Evolutionary conservation across 139 green algal genomes (phyloP), one percentile per base, ranked within the genome.

Genomic region (Chlamydomonas sp.): DNA sequence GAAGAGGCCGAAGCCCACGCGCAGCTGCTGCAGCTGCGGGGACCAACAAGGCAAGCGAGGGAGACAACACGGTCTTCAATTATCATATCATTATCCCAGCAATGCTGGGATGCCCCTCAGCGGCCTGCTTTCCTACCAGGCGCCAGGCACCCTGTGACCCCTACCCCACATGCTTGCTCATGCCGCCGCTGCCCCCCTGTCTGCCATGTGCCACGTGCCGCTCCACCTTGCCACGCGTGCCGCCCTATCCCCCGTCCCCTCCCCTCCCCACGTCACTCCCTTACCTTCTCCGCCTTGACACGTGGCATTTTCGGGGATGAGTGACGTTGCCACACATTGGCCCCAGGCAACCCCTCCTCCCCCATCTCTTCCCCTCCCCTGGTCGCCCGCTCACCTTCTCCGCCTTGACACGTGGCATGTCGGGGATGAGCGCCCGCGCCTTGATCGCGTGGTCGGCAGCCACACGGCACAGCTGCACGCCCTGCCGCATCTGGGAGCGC

Each of bases 271-370:
- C n/a, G n/a, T n/a, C n/a, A n/a, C 1, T 20, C 6, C 78, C 78
- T 1, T 20, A 83, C 78, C 78, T 83, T 83, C 20, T 84, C 79
- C 0, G 14, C 63, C 31, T 76, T 76, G 31, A 84, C 64, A 2
- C 79, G 79, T 49, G 79, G 79, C 79, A 84, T n/a, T 84, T 61
- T 75, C 63, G 64, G 79, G 79, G 14, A 84, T 9, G 59, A 84
- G 63, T 1, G 4, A n/a, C n/a, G n/a, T n/a, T 73, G 3, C 67
- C 67, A 5, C 67, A 4, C 14, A 5, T 14, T 15, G 4, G 5
- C 10, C 67, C 67, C 12, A 4, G 14, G 14, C 20, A 4, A 12
- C 67, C 12, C 67, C 67, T 73, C 67, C 67, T 4, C 12, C 67
- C 67, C 14, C 12, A 12, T 15, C 67, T 73, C 12, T 17, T 6